Percentiles rank a stretch among this genome's conserved stretches.
phyloP scores from a whole-genome alignment of 1,284 basidiomycete genomes.

The Hemileia vastatrix region DNA sequence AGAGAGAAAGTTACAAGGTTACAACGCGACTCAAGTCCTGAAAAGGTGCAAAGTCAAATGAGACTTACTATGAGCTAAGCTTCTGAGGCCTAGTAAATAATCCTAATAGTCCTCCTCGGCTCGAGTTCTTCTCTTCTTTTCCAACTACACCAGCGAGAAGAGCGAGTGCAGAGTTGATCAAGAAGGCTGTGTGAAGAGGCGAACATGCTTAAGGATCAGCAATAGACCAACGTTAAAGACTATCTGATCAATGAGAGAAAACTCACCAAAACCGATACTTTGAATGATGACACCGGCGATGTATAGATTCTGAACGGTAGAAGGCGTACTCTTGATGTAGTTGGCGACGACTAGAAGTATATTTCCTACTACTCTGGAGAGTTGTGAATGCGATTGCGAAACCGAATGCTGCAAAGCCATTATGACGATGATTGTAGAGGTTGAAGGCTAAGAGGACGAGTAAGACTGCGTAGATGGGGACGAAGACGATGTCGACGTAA shows the following conservation, averaged over 20 bases:
- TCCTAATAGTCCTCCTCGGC: too few species aligned
- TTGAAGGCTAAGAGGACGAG: not conserved
- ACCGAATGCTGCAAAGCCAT: not conserved
- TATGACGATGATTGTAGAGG: not conserved
- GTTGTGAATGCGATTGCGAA: not conserved
- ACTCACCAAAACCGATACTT: not conserved
- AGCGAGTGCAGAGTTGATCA: too few species aligned
- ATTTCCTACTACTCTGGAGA: not conserved
- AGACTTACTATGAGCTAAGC: not conserved
- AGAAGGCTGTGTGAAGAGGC: too few species aligned
- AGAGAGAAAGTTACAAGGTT: not conserved
- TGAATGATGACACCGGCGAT: not conserved
- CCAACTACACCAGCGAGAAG: too few species aligned
- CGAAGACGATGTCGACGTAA: not conserved
- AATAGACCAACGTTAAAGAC: not conserved
- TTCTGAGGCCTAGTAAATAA: too few species aligned
- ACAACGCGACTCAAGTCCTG: too few species aligned
- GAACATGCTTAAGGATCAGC: not conserved
- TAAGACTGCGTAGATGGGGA: not conserved
- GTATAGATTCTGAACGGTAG: not conserved
- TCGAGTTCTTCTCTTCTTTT: too few species aligned
- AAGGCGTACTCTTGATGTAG: not conserved
- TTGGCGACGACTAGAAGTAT: not conserved
- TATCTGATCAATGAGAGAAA: not conserved
- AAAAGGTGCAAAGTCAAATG: too few species aligned